Conservation (phyloP, 23 red algal species). For the Agarophyton chilense region DNA sequence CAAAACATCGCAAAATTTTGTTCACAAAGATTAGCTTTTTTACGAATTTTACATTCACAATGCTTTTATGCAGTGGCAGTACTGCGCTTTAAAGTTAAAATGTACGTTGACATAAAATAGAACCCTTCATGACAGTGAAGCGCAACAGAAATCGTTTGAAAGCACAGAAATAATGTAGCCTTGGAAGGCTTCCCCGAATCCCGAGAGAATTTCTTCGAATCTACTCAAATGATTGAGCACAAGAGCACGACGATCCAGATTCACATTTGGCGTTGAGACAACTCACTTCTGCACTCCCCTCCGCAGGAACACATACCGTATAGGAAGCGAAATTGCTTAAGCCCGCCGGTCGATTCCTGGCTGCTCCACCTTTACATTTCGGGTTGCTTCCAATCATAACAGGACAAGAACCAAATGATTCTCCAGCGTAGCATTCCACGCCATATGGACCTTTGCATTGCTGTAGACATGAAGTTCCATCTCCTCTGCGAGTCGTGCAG, state of each 20-base stretch:
- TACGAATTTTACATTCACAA: too few species aligned
- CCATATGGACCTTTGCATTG: slow-evolving; percentile 25
- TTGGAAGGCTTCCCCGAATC: too few species aligned
- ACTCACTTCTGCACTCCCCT: not conserved
- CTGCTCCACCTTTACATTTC: slow-evolving; percentile 19
- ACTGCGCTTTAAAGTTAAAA: too few species aligned
- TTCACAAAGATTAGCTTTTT: too few species aligned
- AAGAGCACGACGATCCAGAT: not conserved
- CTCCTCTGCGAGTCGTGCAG: slow-evolving; percentile 26
- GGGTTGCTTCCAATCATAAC: not conserved
- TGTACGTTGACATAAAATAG: too few species aligned
- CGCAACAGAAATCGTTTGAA: too few species aligned
- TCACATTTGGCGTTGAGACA: slow-evolving; percentile 10
- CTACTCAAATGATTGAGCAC: not conserved
- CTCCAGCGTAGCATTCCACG: not conserved
- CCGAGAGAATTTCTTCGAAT: too few species aligned
- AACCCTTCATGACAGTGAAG: too few species aligned
- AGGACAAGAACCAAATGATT: slow-evolving; percentile 6
- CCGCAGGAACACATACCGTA: not conserved
- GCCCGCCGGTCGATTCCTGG: not conserved
- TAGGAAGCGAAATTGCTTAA: slow-evolving; percentile 40
- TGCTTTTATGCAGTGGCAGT: too few species aligned
- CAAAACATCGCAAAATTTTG: too few species aligned
- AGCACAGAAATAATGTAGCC: too few species aligned
- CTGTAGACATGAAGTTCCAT: slow-evolving; percentile 2